Conservation (phyloP, 495 filamentous ascomycete genomes). For the Aspergillus mulundensis region DNA sequence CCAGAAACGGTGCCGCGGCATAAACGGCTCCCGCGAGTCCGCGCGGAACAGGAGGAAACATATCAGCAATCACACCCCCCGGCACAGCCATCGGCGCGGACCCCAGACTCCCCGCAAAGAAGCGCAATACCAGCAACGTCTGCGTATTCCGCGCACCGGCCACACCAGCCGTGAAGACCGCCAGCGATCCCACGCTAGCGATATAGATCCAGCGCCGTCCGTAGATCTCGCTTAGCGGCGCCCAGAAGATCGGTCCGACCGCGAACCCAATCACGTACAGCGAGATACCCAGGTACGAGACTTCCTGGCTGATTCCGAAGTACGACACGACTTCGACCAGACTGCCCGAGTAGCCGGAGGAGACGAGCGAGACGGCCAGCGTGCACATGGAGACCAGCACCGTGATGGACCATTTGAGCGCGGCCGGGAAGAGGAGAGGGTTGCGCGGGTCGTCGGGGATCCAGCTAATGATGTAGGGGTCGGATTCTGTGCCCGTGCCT, state of each 20-base stretch:
- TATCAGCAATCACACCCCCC: conserved; percentile 70
- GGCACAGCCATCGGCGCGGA: conserved; percentile 67
- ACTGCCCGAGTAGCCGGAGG: conserved; percentile 43
- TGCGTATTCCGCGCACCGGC: too few relatives aligned
- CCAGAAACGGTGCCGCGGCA: conserved; percentile 52
- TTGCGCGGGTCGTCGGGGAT: conserved; percentile 57
- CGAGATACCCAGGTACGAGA: conserved; percentile 45
- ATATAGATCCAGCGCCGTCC: too few relatives aligned
- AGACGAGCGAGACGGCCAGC: conserved; percentile 26
- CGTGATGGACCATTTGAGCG: conserved; percentile 20
- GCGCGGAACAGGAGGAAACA: conserved; percentile 59
- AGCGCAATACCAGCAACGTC: conserved; percentile 36
- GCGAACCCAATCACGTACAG: conserved; percentile 50
- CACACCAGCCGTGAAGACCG: too few relatives aligned
- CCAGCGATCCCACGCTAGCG: too few relatives aligned
- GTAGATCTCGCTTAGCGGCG: too few relatives aligned
- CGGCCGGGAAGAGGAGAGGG: conserved; percentile 46
- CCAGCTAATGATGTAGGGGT: conserved; percentile 67
- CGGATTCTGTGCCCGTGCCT: conserved; percentile 51
- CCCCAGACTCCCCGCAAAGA: conserved; percentile 74
- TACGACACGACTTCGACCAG: conserved; percentile 30
- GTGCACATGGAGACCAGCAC: conserved; percentile 17
- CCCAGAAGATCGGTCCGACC: conserved; percentile 40
- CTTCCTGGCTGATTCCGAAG: conserved; percentile 38
- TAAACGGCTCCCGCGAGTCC: conserved; percentile 62